Base-by-base conservation (phyloP, 1,139 yeast genomes). In the Pneumocystis canis region DNA sequence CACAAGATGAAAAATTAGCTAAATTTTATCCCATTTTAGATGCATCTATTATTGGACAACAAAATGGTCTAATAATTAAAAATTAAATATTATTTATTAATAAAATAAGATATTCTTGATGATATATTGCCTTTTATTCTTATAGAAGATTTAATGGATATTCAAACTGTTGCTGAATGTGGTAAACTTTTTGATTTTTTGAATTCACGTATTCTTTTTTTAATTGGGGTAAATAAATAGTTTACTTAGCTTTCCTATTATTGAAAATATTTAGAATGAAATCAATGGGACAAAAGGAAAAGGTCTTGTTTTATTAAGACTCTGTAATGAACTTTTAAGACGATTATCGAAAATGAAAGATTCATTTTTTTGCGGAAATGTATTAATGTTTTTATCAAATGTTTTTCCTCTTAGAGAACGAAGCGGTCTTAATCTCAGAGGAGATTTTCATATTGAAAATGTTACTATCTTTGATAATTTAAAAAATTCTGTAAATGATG, bases 341-440 rank as follows among this genome's bases (percentile, higher is more conserved):
- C 67, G 79, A 32, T 66, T 75, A 37, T 73, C 77, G 5, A 73
- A 73, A 62, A 71, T 70, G 57, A 74, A 71, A 40, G 73, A 75
- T 65, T 71, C 76, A 0, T 70, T 67, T 41, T 75, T 75, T 65
- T 71, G 77, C 2, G 78, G 78, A 11, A 69, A 72, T 62, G 72
- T 75, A 58, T 72, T 74, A 53, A 72, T 73, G 64, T 75, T 72
- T 61, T 68, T 75, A 37, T 73, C 77, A 1, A 65, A 72, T 16
- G 77, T 77, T 4, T 75, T 75, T 63, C 76, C 77, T 0, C 65
- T 75, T 28, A 69, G 71, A 53, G 78, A 75, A 62, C 72, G 74
- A 58, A 73, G 76, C 5, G 78, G 77, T 3, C 68, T 75, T 28
- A 75, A 75, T 61, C 70, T 73, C 25, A 70, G 75, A 14, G 78